Evolutionary conservation across 768 basidiomycete genomes (phyloP).

Genomic region (Pulveroboletus ravenelii): DNA sequence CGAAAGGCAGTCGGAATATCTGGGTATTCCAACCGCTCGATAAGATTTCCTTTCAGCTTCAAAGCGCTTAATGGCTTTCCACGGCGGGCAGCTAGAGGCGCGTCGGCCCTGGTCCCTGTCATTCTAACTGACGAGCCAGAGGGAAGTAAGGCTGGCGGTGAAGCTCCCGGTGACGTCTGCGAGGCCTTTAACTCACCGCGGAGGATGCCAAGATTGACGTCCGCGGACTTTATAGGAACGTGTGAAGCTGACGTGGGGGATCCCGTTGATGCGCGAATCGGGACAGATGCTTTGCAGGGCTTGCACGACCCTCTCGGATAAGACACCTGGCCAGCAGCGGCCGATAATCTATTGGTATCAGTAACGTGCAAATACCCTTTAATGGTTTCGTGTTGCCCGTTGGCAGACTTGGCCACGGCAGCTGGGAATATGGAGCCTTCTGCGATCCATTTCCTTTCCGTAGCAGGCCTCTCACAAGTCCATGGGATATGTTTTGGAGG

Average conservation of each 20-base stretch:
- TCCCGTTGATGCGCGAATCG: background rate
- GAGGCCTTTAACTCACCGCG: conserved; percentile 6
- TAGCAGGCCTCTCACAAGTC: conserved; percentile 19
- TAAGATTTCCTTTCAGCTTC: conserved; percentile 16
- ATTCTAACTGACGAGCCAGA: background rate
- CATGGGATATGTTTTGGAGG: conserved; percentile 31
- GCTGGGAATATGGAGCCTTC: conserved; percentile 29
- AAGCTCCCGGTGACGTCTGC: background rate
- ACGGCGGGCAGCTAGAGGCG: conserved; percentile 36
- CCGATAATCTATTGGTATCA: background rate
- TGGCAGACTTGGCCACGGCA: conserved; percentile 5
- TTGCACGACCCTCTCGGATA: conserved; percentile 1
- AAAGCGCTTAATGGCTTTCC: conserved; percentile 33
- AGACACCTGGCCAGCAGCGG: background rate
- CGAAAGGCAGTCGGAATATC: conserved; percentile 42
- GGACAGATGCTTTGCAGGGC: conserved; percentile 2
- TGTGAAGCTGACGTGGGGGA: conserved; percentile 1
- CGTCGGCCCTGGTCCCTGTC: conserved; percentile 6
- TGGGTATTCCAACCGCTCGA: conserved; percentile 31
- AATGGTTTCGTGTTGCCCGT: background rate
- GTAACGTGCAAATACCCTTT: background rate
- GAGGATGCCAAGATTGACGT: background rate
- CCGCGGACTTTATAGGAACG: conserved; percentile 8
- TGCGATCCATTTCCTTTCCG: conserved; percentile 25
- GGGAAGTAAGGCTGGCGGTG: background rate